These are phyloP conservation scores for Populus euphratica DNA, from an alignment of 345 rosid genomes.

Conservation along the genomic window DNA sequence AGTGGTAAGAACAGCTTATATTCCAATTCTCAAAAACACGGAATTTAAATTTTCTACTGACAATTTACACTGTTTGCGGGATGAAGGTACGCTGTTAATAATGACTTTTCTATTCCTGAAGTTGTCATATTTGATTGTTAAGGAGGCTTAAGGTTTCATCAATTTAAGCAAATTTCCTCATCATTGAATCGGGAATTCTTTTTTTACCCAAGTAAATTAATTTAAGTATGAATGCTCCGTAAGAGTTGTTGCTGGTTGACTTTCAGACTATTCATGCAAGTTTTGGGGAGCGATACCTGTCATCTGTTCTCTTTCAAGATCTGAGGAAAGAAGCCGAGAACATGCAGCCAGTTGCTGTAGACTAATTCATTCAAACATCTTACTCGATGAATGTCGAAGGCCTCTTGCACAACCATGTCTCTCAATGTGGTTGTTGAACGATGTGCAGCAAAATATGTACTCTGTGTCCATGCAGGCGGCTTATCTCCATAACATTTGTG, in stretches of 20 bases:
- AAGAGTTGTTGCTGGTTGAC: background rate
- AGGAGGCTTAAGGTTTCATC: background rate
- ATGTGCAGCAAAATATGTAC: background rate
- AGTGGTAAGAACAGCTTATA: conserved; percentile 52
- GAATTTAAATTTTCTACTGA: background rate
- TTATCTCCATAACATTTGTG: background rate
- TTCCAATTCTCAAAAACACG: background rate
- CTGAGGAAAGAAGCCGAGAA: conserved; percentile 83
- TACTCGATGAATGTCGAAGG: background rate
- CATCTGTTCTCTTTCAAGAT: conserved; percentile 78
- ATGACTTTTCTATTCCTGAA: background rate
- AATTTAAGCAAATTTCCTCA: background rate
- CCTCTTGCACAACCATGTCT: background rate
- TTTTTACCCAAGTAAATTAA: background rate
- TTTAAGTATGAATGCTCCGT: background rate
- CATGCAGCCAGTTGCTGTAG: conserved; percentile 90
- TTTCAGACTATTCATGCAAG: conserved; percentile 85
- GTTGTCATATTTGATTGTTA: background rate
- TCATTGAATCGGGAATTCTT: background rate
- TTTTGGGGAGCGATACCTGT: conserved; percentile 88
- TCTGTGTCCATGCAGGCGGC: background rate
- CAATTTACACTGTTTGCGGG: background rate
- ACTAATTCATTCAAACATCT: conserved; percentile 29
- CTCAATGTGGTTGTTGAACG: background rate
- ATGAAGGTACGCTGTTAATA: background rate